Percentiles rank a stretch among this genome's conserved stretches.
phyloP scores from a whole-genome alignment of 208 protist genomes.

The Acanthamoeba lenticulata region DNA sequence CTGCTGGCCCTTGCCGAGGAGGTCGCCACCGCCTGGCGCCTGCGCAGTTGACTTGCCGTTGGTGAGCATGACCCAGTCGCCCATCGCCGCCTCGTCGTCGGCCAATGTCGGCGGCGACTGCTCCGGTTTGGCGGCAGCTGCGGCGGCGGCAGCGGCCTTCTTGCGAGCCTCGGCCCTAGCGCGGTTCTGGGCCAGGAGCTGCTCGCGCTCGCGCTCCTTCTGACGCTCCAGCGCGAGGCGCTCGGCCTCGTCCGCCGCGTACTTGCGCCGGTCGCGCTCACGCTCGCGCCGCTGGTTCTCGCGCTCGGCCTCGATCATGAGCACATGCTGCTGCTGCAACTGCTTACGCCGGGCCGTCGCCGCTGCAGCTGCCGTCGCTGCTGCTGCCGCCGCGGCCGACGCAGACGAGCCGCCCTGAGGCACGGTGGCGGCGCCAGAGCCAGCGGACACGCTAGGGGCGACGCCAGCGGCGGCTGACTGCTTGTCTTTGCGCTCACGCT shows the following conservation, averaged over 20 bases:
- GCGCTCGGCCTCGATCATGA: not conserved
- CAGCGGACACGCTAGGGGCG: no score
- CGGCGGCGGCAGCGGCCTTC: not conserved
- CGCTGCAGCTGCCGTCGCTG: no score
- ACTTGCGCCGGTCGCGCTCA: not conserved
- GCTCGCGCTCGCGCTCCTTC: not conserved
- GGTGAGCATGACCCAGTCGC: not conserved
- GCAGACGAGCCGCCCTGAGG: no score
- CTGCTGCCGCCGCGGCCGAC: no score
- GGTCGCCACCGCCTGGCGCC: not conserved
- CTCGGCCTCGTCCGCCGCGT: not conserved
- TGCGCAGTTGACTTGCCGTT: not conserved
- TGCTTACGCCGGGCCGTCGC: not conserved
- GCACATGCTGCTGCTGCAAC: not conserved
- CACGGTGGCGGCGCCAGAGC: no score
- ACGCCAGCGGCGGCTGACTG: no score
- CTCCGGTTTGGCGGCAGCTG: not conserved
- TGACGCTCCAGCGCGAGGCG: not conserved
- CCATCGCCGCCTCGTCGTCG: not conserved
- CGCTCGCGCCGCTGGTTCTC: not conserved
- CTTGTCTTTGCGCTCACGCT: not conserved
- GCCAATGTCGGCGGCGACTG: no score
- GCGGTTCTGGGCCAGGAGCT: not conserved
- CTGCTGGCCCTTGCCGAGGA: not conserved
- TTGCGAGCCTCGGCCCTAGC: not conserved